These are phyloP conservation scores for Pleurotus sapidus DNA, from an alignment of 768 basidiomycete genomes.

Conservation along the genomic window DNA sequence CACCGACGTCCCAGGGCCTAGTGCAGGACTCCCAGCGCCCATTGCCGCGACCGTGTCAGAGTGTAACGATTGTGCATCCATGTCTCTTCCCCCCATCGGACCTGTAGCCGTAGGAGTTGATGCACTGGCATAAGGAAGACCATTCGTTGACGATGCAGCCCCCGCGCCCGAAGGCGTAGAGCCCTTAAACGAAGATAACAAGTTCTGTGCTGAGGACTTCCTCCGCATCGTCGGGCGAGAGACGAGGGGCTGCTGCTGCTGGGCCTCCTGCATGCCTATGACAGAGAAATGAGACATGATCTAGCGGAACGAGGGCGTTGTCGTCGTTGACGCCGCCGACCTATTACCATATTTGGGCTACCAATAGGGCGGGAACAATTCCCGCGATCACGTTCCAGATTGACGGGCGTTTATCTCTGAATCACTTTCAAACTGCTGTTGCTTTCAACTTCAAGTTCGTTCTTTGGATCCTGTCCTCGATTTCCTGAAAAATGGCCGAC, in stretches of 20 bases:
- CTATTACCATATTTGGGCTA: too few species aligned
- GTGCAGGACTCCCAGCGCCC: constrained; percentile 40
- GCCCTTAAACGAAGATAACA: constrained; percentile 73
- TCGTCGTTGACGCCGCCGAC: too few species aligned
- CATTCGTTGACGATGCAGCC: constrained; percentile 30
- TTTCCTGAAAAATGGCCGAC: constrained; percentile 57
- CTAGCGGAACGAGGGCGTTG: too few species aligned
- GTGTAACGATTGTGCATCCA: constrained; percentile 70
- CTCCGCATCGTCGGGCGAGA: constrained; percentile 68
- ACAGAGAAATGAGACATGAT: constrained; percentile 34
- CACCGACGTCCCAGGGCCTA: constrained; percentile 58
- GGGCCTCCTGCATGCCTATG: neutral
- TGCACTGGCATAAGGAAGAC: constrained; percentile 34
- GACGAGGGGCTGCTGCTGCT: neutral
- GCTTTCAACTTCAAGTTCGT: neutral
- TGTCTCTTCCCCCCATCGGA: constrained; percentile 48
- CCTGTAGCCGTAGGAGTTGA: constrained; percentile 41
- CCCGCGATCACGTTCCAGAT: too few species aligned
- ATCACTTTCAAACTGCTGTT: neutral
- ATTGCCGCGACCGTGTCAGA: constrained; percentile 36
- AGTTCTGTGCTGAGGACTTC: constrained; percentile 84
- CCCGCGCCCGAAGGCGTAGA: constrained; percentile 24
- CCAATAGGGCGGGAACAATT: too few species aligned
- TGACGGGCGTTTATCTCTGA: neutral
- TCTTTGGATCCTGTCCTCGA: neutral